phyloP scores from a whole-genome alignment of 805 yeast genomes.

The Tetrapisispora phaffii region DNA sequence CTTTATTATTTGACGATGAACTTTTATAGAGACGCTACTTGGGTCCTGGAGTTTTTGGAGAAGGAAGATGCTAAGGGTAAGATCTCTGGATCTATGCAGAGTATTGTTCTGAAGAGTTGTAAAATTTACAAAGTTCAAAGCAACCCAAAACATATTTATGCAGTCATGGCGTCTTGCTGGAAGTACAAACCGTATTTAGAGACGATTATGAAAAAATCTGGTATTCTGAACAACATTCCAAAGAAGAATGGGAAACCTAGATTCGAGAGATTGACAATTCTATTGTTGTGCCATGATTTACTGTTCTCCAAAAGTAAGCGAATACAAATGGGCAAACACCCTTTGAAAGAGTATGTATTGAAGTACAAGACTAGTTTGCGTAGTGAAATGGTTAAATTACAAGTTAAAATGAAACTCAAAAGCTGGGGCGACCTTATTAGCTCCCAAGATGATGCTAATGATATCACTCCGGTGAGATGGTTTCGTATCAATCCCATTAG shows the following conservation, averaged over 20 bases:
- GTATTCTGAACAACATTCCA: constrained; percentile 41
- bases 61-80: constrained; percentile 23
- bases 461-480: constrained; percentile 73
- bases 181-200: constrained; percentile 57
- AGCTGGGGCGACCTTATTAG: constrained; percentile 41
- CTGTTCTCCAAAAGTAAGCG: constrained; percentile 66
- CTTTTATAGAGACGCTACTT: constrained; percentile 34
- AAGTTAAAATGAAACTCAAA: constrained; percentile 59
- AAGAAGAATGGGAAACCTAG: constrained; percentile 42
- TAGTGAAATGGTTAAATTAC: constrained; percentile 72
- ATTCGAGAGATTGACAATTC: constrained; percentile 27
- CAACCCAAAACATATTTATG: constrained; percentile 80
- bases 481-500: constrained; percentile 62
- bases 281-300: constrained; percentile 72
- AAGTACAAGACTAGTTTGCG: constrained; percentile 70
- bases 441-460: constrained; percentile 33
- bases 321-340: constrained; percentile 81
- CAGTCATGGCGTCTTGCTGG: constrained; percentile 69
- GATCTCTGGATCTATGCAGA: constrained; percentile 44
- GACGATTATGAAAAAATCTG: constrained; percentile 55
- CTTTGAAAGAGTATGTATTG: constrained; percentile 71
- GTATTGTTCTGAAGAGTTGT: constrained; percentile 42
- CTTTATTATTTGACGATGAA: too few relatives aligned
- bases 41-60: constrained; percentile 29
- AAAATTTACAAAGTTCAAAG: constrained; percentile 40